Conservation (phyloP, 2,329 filamentous ascomycete genomes). For the Oidium heveae region DNA sequence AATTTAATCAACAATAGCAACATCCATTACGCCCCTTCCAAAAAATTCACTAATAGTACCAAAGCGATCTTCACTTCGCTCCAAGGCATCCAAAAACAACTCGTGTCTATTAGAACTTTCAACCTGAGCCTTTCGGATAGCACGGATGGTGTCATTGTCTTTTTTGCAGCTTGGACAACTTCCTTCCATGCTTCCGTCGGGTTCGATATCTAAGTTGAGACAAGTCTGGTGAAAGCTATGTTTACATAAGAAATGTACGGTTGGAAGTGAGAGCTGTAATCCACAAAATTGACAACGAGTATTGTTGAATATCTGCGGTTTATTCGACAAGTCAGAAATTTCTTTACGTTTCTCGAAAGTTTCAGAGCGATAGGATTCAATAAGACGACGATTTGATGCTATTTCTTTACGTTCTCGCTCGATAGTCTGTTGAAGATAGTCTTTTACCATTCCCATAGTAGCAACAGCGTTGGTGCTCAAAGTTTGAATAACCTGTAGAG, state of each 20-base stretch:
- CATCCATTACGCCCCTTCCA: conserved; percentile 70
- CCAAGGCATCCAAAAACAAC: conserved; percentile 60
- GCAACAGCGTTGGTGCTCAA: conserved; percentile 58
- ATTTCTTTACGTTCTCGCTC: conserved; percentile 75
- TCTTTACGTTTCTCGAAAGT: conserved; percentile 59
- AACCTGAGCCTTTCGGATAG: conserved; percentile 64
- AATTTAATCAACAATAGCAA: conserved; percentile 4
- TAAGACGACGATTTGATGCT: conserved; percentile 49
- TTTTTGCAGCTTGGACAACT: conserved; percentile 73
- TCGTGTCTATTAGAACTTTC: conserved; percentile 75
- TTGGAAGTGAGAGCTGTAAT: conserved; percentile 51
- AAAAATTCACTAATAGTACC: conserved; percentile 89
- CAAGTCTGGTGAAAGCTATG: conserved; percentile 91
- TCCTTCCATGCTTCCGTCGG: conserved; percentile 30
- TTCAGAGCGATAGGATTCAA: conserved; percentile 60
- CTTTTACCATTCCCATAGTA: conserved; percentile 93
- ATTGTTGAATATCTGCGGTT: conserved; percentile 74
- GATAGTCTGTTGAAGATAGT: conserved; percentile 73
- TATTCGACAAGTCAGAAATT: conserved; percentile 48
- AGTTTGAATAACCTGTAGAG: conserved; percentile 86
- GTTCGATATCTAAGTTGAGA: conserved; percentile 28
- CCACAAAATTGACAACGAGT: conserved; percentile 69
- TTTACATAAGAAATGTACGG: conserved; percentile 89
- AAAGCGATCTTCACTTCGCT: conserved; percentile 57
- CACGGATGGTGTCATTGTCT: conserved; percentile 68